A percentile compares a stretch with the other conserved stretches of the same genome.
Evolutionary conservation across 768 basidiomycete genomes (phyloP).

Genomic region (Strobilomyces dryophilus): DNA sequence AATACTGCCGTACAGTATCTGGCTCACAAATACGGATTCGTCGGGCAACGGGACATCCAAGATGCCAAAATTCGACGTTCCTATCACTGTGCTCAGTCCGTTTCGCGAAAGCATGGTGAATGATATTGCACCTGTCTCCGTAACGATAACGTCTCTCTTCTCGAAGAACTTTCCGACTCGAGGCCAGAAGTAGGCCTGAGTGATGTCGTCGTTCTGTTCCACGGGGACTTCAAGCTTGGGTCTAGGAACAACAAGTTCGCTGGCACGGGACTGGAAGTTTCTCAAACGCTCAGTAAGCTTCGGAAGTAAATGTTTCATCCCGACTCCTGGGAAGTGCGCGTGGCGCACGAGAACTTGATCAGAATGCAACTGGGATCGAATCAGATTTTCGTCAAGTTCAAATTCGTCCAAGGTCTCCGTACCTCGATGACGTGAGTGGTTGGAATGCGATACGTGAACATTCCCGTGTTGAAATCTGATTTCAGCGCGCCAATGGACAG

Average conservation of each 20-base stretch:
- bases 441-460: constrained; percentile 74
- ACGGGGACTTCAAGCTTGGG: constrained; percentile 41
- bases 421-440: constrained; percentile 61
- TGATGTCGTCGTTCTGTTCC: constrained; percentile 53
- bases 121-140: constrained; percentile 67
- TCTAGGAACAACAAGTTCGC: constrained; percentile 43
- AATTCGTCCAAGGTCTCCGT: background rate
- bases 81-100: constrained; percentile 22
- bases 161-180: constrained; percentile 68
- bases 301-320: constrained; percentile 76
- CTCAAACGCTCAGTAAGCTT: constrained; percentile 57
- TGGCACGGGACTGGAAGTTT: constrained; percentile 37
- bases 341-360: constrained; percentile 63
- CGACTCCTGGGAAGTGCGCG: constrained; percentile 59
- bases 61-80: constrained; percentile 83
- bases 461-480: constrained; percentile 86
- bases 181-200: constrained; percentile 85
- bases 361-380: constrained; percentile 61
- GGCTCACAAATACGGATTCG: constrained; percentile 60
- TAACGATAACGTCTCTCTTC: constrained; percentile 70
- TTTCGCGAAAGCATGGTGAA: background rate
- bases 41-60: constrained; percentile 76
- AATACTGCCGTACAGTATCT: constrained; percentile 90
- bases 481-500: constrained; percentile 67
- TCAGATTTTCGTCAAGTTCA: background rate